Base-by-base conservation (phyloP, 176 grass and related monocot species). In the Coix lacrymajobi region DNA sequence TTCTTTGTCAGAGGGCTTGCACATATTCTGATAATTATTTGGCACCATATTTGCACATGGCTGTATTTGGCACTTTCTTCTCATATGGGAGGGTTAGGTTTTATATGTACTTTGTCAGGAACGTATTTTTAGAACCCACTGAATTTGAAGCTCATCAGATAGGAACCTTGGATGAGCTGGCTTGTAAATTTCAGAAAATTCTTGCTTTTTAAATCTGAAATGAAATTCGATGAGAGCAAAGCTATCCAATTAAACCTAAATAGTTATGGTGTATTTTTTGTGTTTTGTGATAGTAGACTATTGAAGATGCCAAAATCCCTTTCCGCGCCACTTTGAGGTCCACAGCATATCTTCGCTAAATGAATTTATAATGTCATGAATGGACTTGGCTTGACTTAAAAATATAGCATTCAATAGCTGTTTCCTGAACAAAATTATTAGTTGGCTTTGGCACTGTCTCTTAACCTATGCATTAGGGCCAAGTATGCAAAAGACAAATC, bases 401-500 rank as follows among this genome's bases (percentile, higher is more conserved):
- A 79, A 71, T 63, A 62, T 54, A 77, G 14, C 34, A 22, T 41
- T 57, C 6, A 29, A 54, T 20, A 70, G 87, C 76, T 85, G 33
- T 76, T 62, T 85, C 36, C 45, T 73, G 57, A 74, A 79, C 37
- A 48, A 78, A 78, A 34, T 68, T 79, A 74, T 86, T 90, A 73
- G 73, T 86, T 83, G 67, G 60, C 22, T 66, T 90, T 83, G 88
- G 54, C 67, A 40, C 31, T 63, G 16, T 48, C 68, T 87, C 29
- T 90, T 83, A 79, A 87, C 84, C 40, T 48, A 56, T 86, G 79
- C 11, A 68, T 78, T 60, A 62, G 60, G 71, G 29, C n/a, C 73
- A 90, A 83, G 61, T 73, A 75, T 11, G 29, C 58, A 79, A 86
- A 77, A 8, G 46, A 87, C 79, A 83, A 74, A 69, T 90, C 56